These are phyloP conservation scores for Neoarthrinium moseri DNA, from an alignment of 2,329 filamentous ascomycete species.

Conservation along the genomic window DNA sequence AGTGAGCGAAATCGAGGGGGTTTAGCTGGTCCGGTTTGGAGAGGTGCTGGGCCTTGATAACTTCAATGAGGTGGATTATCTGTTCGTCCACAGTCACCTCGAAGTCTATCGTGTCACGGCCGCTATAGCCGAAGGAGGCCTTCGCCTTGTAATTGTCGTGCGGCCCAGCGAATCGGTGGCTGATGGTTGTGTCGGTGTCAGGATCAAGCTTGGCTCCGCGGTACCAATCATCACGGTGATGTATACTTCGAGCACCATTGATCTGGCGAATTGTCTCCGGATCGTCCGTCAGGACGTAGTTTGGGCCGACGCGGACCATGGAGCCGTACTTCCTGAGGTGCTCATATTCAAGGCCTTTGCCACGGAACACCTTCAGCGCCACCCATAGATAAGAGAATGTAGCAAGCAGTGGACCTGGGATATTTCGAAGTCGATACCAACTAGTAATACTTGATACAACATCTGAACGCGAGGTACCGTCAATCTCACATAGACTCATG, in stretches of 20 bases:
- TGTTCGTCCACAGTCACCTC: conserved; percentile 41
- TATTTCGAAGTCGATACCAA: conserved; percentile 2
- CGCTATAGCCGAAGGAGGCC: conserved; percentile 26
- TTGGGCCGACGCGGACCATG: conserved; percentile 42
- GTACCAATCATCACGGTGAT: conserved; percentile 42
- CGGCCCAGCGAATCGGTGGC: conserved; percentile 38
- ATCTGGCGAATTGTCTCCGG: conserved; percentile 36
- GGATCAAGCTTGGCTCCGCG: conserved; percentile 50
- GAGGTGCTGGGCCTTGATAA: conserved; percentile 36
- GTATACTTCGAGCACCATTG: conserved; percentile 33
- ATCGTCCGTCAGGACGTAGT: conserved; percentile 38
- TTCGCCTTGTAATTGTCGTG: conserved; percentile 42
- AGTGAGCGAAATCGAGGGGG: conserved; percentile 8
- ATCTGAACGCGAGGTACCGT: too few species aligned
- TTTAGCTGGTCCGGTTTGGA: not conserved
- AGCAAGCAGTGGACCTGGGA: conserved; percentile 1
- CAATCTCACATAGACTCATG: too few species aligned
- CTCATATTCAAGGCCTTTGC: not conserved
- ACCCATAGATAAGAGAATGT: conserved; percentile 8
- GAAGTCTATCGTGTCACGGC: conserved; percentile 19
- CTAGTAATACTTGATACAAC: conserved; percentile 10
- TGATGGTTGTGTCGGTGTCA: conserved; percentile 53
- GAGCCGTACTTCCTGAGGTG: conserved; percentile 23
- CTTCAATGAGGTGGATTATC: conserved; percentile 37
- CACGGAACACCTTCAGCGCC: not conserved